These are phyloP conservation scores for Rhizopogon roseolus DNA, from an alignment of 768 basidiomycete genomes.

Conservation along the genomic window DNA sequence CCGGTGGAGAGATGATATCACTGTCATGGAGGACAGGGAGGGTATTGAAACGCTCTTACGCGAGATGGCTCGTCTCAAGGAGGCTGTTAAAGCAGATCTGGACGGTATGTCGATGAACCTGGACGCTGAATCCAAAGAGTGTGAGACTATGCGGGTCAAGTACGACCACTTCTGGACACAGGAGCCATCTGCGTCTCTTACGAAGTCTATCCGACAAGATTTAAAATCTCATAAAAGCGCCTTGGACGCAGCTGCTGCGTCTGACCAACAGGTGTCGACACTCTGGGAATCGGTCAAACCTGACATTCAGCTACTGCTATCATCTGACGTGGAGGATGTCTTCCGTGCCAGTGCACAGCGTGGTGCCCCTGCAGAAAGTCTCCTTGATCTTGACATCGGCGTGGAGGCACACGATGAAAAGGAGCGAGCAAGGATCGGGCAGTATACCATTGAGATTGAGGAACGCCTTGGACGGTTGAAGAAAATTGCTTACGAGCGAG, in stretches of 20 bases:
- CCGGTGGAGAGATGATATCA: conserved; percentile 72
- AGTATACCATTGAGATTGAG: conserved; percentile 69
- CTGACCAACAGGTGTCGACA: conserved; percentile 68
- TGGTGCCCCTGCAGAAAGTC: conserved; percentile 35
- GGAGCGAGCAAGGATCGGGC: conserved; percentile 63
- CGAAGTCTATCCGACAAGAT: conserved; percentile 69
- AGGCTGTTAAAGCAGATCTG: conserved; percentile 53
- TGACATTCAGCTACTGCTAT: conserved; percentile 62
- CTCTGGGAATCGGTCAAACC: conserved; percentile 69
- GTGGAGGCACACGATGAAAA: conserved; percentile 57
- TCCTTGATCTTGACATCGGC: conserved; percentile 73
- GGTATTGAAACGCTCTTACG: conserved; percentile 58
- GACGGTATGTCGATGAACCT: conserved; percentile 60
- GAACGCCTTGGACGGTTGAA: conserved; percentile 72
- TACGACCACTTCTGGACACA: conserved; percentile 88
- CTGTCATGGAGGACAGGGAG: conserved; percentile 62
- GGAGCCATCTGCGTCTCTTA: conserved; percentile 70
- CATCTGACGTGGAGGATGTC: conserved; percentile 56
- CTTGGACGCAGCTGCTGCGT: conserved; percentile 70
- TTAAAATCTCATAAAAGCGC: conserved; percentile 70
- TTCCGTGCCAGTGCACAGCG: conserved; percentile 49
- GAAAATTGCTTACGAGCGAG: conserved; percentile 82
- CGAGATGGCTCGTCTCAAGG: conserved; percentile 57
- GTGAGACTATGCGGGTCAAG: conserved; percentile 83
- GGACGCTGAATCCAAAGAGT: conserved; percentile 80